phyloP scores from a whole-genome alignment of 441 rosid species.

The Hura crepitans region DNA sequence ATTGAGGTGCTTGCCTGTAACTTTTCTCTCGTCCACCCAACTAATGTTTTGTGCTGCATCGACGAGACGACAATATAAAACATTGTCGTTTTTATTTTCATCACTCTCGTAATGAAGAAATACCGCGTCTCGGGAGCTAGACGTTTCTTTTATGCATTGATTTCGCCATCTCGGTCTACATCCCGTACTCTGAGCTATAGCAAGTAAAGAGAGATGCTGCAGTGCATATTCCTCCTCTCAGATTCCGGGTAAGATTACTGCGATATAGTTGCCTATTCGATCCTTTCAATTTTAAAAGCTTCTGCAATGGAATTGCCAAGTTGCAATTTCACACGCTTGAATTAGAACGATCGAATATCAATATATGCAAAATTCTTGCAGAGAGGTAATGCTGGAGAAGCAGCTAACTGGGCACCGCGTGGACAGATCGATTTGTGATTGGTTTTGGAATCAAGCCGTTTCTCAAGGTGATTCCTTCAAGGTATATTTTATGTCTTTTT shows the following conservation, averaged over 20 bases:
- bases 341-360: background rate
- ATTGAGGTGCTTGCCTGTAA: too few relatives aligned
- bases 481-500: too few relatives aligned
- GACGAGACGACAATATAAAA: too few relatives aligned
- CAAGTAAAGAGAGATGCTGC: slow-evolving; percentile 50
- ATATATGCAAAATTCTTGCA: slow-evolving; percentile 24
- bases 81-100: background rate
- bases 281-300: background rate
- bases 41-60: too few relatives aligned
- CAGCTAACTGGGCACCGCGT: slow-evolving; percentile 94
- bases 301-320: background rate
- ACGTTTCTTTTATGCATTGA: background rate
- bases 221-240: slow-evolving; percentile 85
- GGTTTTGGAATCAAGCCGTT: slow-evolving; percentile 86
- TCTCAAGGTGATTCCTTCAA: slow-evolving; percentile 67
- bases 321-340: slow-evolving; percentile 5
- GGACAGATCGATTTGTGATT: slow-evolving; percentile 86
- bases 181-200: background rate
- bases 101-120: background rate
- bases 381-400: slow-evolving; percentile 95
- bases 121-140: background rate
- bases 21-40: too few relatives aligned
- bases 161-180: background rate
- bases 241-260: slow-evolving; percentile 65
- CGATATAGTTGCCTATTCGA: background rate